These are phyloP conservation scores for Macrolepiota dolichaula DNA, from an alignment of 768 basidiomycete species.

Conservation along the genomic window DNA sequence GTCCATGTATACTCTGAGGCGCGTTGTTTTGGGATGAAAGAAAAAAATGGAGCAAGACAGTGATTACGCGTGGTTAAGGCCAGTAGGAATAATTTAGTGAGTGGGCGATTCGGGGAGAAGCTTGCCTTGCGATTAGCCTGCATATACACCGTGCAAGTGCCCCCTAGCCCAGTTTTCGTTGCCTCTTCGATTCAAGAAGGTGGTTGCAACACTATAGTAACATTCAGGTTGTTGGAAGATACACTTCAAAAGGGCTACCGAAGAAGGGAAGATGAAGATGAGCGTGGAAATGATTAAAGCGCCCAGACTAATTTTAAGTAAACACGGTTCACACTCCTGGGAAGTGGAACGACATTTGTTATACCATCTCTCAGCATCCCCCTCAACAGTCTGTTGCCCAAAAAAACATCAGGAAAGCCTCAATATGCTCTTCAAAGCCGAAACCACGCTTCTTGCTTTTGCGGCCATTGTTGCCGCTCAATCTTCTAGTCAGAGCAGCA, in stretches of 20 bases:
- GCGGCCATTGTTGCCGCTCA: background rate
- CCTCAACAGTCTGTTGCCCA: background rate
- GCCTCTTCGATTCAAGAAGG: background rate
- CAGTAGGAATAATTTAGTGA: background rate
- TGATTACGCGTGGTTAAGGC: background rate
- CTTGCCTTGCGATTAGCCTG: background rate
- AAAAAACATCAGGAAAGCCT: background rate
- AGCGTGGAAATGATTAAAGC: background rate
- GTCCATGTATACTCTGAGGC: background rate
- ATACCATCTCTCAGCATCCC: background rate
- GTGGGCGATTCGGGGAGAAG: background rate
- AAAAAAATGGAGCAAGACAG: background rate
- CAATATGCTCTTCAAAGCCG: slow-evolving; percentile 1
- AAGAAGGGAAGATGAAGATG: background rate
- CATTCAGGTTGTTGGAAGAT: background rate
- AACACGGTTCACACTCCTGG: background rate
- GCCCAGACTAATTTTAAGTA: background rate
- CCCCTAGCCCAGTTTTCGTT: background rate
- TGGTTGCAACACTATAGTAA: no score
- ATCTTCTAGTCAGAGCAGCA: background rate
- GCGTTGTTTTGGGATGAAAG: background rate
- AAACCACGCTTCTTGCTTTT: background rate
- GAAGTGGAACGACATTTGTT: slow-evolving; percentile 3
- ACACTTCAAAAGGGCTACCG: background rate
- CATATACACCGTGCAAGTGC: background rate